These are phyloP conservation scores for Spencermartinsiella europaea DNA, from an alignment of 805 yeast species.

Conservation along the genomic window DNA sequence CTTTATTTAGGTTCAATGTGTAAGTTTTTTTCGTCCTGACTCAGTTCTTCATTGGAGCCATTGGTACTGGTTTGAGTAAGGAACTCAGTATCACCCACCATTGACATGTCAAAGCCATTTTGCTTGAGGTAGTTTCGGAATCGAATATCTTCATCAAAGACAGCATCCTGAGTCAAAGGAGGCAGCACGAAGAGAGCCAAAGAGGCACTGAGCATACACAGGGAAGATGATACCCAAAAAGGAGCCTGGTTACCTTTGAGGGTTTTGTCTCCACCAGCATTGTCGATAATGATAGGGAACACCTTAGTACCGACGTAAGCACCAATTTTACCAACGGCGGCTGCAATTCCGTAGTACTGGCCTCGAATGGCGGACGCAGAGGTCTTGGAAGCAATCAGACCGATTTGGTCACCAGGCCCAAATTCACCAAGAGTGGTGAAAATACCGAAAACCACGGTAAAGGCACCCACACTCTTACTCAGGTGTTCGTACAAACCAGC, in stretches of 20 bases:
- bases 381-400: constrained; percentile 79
- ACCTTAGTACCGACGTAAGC: constrained; percentile 86
- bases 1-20: not conserved
- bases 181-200: constrained; percentile 70
- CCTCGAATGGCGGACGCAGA: constrained; percentile 84
- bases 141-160: constrained; percentile 66
- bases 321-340: constrained; percentile 86
- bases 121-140: constrained; percentile 60
- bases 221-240: constrained; percentile 71
- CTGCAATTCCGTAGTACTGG: constrained; percentile 82
- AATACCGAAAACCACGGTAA: constrained; percentile 81
- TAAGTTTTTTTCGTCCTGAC: not conserved
- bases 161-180: constrained; percentile 73
- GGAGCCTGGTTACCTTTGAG: constrained; percentile 63
- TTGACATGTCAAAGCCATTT: constrained; percentile 64
- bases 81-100: constrained; percentile 39
- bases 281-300: constrained; percentile 70
- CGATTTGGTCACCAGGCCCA: constrained; percentile 91
- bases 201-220: constrained; percentile 65
- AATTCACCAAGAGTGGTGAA: constrained; percentile 84
- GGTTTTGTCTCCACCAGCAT: constrained; percentile 43
- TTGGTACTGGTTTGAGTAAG: not conserved
- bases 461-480: constrained; percentile 60
- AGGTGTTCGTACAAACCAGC: constrained; percentile 60
- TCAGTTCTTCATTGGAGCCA: not conserved